Conservation (phyloP, 768 basidiomycete species). For the Termitomyces sp. region DNA sequence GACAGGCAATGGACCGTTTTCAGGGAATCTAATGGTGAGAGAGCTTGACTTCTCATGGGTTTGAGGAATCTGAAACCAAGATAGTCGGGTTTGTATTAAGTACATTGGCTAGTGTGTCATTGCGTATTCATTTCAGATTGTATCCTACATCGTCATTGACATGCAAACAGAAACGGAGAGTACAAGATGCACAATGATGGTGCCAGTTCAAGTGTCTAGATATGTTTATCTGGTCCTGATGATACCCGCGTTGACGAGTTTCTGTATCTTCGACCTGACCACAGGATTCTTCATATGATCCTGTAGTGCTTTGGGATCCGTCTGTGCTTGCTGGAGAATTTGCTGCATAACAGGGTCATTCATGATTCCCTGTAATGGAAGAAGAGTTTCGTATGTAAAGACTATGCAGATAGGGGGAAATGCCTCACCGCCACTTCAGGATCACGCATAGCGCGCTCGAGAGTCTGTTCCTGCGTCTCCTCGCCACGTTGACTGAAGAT, state of each 20-base stretch:
- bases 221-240: slow-evolving; percentile 77
- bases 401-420: not conserved
- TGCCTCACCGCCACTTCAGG: slow-evolving; percentile 85
- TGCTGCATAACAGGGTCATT: slow-evolving; percentile 89
- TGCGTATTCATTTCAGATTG: slow-evolving; percentile 1
- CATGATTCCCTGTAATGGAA: slow-evolving; percentile 65
- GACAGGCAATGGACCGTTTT: not conserved
- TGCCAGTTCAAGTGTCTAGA: not conserved
- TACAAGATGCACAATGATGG: not conserved
- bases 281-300: slow-evolving; percentile 95
- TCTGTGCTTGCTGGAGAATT: slow-evolving; percentile 92
- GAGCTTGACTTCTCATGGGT: no score
- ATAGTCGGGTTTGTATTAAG: not conserved
- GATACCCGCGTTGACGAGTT: slow-evolving; percentile 89
- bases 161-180: not conserved
- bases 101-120: not conserved
- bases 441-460: slow-evolving; percentile 94
- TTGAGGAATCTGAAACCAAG: not conserved
- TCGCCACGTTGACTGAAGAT: slow-evolving; percentile 72
- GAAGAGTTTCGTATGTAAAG: slow-evolving; percentile 5
- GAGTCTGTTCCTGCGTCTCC: slow-evolving; percentile 90
- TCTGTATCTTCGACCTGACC: slow-evolving; percentile 79
- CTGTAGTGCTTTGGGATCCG: slow-evolving; percentile 82
- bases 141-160: slow-evolving; percentile 9
- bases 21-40: not conserved